Percentiles rank a stretch among this genome's conserved stretches.
Conservation (phyloP, 116 monocot genomes). For the Posidonia oceanica region DNA sequence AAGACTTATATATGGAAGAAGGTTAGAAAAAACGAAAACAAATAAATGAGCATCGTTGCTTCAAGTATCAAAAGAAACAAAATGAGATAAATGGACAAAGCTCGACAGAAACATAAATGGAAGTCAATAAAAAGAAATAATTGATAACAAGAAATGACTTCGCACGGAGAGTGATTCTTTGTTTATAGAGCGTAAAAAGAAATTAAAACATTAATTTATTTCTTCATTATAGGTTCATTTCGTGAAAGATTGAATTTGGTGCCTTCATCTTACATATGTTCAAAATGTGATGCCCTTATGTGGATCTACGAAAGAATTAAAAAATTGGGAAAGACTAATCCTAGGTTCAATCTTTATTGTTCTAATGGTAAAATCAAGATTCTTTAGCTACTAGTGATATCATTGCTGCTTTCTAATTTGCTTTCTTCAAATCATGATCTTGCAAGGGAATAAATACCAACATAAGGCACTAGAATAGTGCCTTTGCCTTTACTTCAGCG, state of each 20-base stretch:
- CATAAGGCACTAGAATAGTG: neutral
- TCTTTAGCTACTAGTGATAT: neutral
- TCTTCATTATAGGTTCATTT: too few relatives aligned
- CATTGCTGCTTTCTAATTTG: neutral
- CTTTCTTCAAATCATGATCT: neutral
- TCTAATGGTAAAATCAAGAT: neutral
- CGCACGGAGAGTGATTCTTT: too few relatives aligned
- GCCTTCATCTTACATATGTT: neutral
- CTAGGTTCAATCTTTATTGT: neutral
- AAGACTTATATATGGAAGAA: too few relatives aligned
- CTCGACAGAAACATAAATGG: too few relatives aligned
- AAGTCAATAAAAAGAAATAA: too few relatives aligned
- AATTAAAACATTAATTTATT: too few relatives aligned
- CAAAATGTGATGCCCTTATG: neutral
- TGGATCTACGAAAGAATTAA: neutral
- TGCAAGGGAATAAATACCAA: neutral
- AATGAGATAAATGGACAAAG: too few relatives aligned
- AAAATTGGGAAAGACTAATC: neutral
- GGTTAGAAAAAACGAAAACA: too few relatives aligned
- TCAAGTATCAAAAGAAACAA: too few relatives aligned
- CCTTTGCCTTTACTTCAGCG: neutral
- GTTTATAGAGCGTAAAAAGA: too few relatives aligned
- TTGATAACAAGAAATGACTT: too few relatives aligned
- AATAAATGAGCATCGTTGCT: too few relatives aligned
- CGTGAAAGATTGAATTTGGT: neutral